These are phyloP conservation scores for Penstemon barbatus DNA, from an alignment of 257 asterid genomes.

Conservation along the genomic window DNA sequence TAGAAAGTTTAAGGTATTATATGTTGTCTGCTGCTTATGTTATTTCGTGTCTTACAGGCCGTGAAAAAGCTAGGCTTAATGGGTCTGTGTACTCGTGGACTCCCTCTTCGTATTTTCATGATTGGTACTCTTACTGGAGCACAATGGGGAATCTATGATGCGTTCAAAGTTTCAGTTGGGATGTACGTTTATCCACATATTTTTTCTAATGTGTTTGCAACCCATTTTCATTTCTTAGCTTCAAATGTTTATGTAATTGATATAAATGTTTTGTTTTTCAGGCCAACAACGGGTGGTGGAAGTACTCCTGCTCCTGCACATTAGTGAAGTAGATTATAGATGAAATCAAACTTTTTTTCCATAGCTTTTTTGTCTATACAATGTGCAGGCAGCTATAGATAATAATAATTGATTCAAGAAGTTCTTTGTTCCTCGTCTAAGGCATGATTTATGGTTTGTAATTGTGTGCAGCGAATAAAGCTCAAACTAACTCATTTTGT, in stretches of 20 bases:
- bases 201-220: no score
- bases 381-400: background rate
- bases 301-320: constrained; percentile 42
- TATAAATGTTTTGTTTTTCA: constrained; percentile 30
- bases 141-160: constrained; percentile 81
- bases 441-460: no score
- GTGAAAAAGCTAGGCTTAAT: constrained; percentile 54
- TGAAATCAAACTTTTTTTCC: background rate
- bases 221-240: no score
- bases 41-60: constrained; percentile 38
- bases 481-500: no score
- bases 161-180: constrained; percentile 70
- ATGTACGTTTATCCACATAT: constrained; percentile 44
- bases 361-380: background rate
- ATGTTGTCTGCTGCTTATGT: background rate
- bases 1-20: background rate
- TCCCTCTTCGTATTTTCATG: constrained; percentile 78
- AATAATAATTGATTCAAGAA: background rate
- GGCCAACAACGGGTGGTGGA: constrained; percentile 88
- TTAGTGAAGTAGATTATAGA: constrained; percentile 29
- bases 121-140: constrained; percentile 73
- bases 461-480: no score
- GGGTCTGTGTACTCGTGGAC: constrained; percentile 70
- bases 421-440: background rate
- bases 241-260: no score